phyloP scores from a whole-genome alignment of 257 asterid species.

The Fraxinus anomala region DNA sequence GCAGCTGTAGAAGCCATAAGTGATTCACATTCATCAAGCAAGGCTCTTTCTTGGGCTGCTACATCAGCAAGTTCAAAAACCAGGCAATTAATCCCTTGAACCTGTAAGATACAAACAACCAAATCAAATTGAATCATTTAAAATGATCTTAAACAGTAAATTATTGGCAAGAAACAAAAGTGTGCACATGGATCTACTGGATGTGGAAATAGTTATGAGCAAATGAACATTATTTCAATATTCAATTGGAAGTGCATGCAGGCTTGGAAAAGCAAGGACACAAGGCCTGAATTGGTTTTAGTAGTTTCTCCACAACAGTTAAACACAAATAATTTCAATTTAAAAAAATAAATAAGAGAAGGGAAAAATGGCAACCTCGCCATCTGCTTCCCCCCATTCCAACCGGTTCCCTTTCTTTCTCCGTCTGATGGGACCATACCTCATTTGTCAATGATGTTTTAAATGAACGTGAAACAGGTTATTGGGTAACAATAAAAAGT shows the following conservation, averaged over 20 bases:
- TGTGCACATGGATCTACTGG: background rate
- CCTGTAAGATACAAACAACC: conserved; percentile 36
- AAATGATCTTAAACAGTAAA: background rate
- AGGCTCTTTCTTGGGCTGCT: conserved; percentile 51
- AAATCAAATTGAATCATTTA: conserved; percentile 9
- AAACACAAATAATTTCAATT: background rate
- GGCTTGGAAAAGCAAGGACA: conserved; percentile 7
- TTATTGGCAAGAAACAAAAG: background rate
- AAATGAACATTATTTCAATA: conserved; percentile 2
- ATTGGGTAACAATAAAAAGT: background rate
- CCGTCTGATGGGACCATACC: background rate
- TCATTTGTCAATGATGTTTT: background rate
- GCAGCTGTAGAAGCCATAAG: conserved; percentile 44
- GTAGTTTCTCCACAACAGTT: background rate
- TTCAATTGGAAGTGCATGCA: background rate
- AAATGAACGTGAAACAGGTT: conserved; percentile 1
- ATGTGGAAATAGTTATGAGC: background rate
- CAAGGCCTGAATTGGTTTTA: conserved; percentile 1
- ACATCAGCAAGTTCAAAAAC: conserved; percentile 53
- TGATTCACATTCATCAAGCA: conserved; percentile 57
- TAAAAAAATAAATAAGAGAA: background rate
- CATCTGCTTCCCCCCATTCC: background rate
- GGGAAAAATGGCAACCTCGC: background rate
- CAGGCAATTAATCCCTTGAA: conserved; percentile 46
- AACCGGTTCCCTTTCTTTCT: background rate